Evolutionary conservation across 768 basidiomycete genomes (phyloP).

Genomic region (Trametes coccinea): DNA sequence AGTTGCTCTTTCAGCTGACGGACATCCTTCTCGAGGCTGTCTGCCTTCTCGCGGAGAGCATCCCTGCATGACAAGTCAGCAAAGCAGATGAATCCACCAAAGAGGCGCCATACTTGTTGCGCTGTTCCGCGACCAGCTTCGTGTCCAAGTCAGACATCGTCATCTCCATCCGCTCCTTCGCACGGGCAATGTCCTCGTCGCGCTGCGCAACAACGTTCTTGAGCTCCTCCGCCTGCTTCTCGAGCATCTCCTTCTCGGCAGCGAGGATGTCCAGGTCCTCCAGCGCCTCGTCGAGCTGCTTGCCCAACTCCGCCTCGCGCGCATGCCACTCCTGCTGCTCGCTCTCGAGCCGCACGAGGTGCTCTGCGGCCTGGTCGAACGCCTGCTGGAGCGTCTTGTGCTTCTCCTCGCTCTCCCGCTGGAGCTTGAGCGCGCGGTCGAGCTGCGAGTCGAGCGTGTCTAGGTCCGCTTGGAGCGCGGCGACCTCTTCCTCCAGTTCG

Average conservation of each 20-base stretch:
- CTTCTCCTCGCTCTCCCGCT: slow-evolving; percentile 81
- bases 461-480: slow-evolving; percentile 76
- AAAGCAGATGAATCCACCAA: background rate
- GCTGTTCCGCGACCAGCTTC: slow-evolving; percentile 65
- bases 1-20: slow-evolving; percentile 77
- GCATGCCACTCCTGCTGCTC: slow-evolving; percentile 68
- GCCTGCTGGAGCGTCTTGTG: slow-evolving; percentile 67
- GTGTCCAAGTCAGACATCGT: slow-evolving; percentile 66
- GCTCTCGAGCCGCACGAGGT: slow-evolving; percentile 77
- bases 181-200: slow-evolving; percentile 75
- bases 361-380: slow-evolving; percentile 84
- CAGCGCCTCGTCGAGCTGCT: slow-evolving; percentile 57
- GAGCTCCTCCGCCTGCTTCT: slow-evolving; percentile 67
- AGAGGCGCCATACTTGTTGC: slow-evolving; percentile 53
- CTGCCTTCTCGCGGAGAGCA: slow-evolving; percentile 55
- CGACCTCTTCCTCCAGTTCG: slow-evolving; percentile 84
- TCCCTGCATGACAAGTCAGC: slow-evolving; percentile 47
- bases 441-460: slow-evolving; percentile 85
- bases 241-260: slow-evolving; percentile 59
- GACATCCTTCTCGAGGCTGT: slow-evolving; percentile 64
- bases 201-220: slow-evolving; percentile 66
- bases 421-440: slow-evolving; percentile 72
- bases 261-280: slow-evolving; percentile 60
- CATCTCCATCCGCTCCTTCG: slow-evolving; percentile 74
- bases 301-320: slow-evolving; percentile 63